Evolutionary conservation across 2,329 filamentous ascomycete species (phyloP), one percentile per base, ranked within the genome.

Genomic region (Podosphaera xanthii): DNA sequence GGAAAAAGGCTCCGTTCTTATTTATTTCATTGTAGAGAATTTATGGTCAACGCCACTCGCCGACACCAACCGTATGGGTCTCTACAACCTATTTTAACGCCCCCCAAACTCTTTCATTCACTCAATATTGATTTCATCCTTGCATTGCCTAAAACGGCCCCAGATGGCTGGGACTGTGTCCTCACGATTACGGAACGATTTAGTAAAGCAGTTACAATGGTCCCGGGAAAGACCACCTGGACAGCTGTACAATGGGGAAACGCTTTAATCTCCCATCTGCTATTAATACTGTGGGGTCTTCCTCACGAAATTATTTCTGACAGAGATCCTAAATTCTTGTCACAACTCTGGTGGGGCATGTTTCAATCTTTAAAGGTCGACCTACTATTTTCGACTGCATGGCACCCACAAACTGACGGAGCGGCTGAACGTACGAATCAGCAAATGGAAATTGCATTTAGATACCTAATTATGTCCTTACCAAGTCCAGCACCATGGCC

Each of bases 21-120:
- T 79, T 2, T 68, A 73, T 58, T 65, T 42, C 49, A 72, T 59
- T 67, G 72, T 50, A 64, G 57, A 55, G n/a, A 67, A 71, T 55
- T 70, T 63, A 34, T 60, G 65, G 54, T 46, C 42, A 4, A 46
- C 22, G 10, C 2, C 2, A 46, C 42, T 12, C 42, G 10, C 36
- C 34, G 50, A 30, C 50, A 54, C 22, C 30, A 22, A 22, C 22
- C 22, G 1, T 22, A 22, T n/a, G 33, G 50, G 14, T 34, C 30
- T 5, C 31, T 54, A 10, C 50, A 54, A 34, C 50, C 50, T 34
- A 54, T 54, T 34, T 10, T 54, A 10, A 54, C 50, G 14, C 50
- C 50, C 2, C 50, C 30, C 9, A 7, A 10, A 35, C 50, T 54
- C 12, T 54, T 54, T 35, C 50, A 54, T n/a, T 34, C 50, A 10